phyloP scores from a whole-genome alignment of 2,329 filamentous ascomycete species.

The Metarhizium sp. region DNA sequence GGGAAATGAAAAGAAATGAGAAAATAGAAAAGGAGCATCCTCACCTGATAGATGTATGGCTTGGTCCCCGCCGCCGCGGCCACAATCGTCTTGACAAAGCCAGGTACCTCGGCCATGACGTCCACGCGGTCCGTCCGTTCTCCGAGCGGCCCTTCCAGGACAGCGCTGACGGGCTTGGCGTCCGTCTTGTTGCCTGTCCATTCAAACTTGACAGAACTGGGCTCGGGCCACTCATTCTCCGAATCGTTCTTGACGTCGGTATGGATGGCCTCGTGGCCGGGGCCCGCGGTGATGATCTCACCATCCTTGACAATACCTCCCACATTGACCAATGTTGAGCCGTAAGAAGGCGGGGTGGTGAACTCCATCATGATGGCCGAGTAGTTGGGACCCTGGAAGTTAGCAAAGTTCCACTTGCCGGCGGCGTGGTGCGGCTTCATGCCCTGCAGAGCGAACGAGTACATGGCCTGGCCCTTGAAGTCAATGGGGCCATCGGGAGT shows the following conservation, averaged over 20 bases:
- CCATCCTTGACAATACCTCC: conserved; percentile 74
- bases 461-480: conserved; percentile 70
- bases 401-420: conserved; percentile 83
- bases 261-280: conserved; percentile 57
- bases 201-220: conserved; percentile 60
- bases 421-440: conserved; percentile 99
- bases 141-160: conserved; percentile 60
- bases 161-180: conserved; percentile 60
- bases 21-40: conserved; percentile 14
- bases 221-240: conserved; percentile 84
- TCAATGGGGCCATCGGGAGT: conserved; percentile 75
- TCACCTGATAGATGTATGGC: conserved; percentile 94
- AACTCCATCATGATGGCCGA: conserved; percentile 94
- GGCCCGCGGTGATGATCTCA: conserved; percentile 67
- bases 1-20: neutral
- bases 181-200: conserved; percentile 76
- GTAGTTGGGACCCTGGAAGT: conserved; percentile 81
- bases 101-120: conserved; percentile 93
- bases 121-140: conserved; percentile 69
- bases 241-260: conserved; percentile 59
- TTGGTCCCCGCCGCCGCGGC: conserved; percentile 82
- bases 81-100: conserved; percentile 90
- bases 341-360: conserved; percentile 89
- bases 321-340: conserved; percentile 71
- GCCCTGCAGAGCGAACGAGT: conserved; percentile 81